Base-by-base conservation (phyloP, 2,329 filamentous ascomycete species). In the Leptographium radiaticola region DNA sequence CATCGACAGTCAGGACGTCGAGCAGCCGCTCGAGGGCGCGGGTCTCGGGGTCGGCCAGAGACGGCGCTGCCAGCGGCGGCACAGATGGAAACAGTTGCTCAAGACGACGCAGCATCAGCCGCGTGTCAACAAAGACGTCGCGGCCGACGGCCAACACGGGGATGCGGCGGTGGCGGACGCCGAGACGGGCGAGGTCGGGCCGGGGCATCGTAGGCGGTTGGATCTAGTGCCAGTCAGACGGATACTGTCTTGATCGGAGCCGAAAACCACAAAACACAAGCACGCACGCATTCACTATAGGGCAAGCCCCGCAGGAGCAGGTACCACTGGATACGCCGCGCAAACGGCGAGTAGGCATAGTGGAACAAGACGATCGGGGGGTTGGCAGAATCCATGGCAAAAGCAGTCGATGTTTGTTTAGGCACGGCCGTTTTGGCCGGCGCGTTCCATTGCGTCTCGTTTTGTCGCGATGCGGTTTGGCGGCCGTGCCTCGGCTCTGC, bases 61-160 rank as follows among this genome's bases (percentile, higher is more conserved):
- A 16, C 9, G 43, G 67, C 30, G 71, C 65, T 1, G 62, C 66
- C 34, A 64, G 64, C 55, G 66, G 65, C 2, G 62, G 56, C 0
- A 70, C 64, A 2, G 71, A 58, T 0, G 79, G 43, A 25, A 9
- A 45, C 46, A 39, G 67, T 1, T 69, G 60, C 61, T 87, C 81
- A 1, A 89, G 77, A 64, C 81, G 83, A 31, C 66, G 66, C 20
- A 89, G 66, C 60, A 88, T 87, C 25, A 87, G 75, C 3, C 81
- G 78, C 2, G 81, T 82, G 70, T 89, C 85, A 56, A 80, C 70
- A 68, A 87, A 88, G 45, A 89, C 69, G 62, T 86, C 79, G 7
- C 77, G 72, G 16, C 82, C 84, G 59, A 87, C 80, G 25, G 79
- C 69, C 51, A 88, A 67, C 51, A 88, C 62, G 1, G 85, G 85